Percentiles rank a stretch among this genome's conserved stretches.
Conservation (phyloP, 164 flowering plant genomes). For the Stephania yunnanensis region DNA sequence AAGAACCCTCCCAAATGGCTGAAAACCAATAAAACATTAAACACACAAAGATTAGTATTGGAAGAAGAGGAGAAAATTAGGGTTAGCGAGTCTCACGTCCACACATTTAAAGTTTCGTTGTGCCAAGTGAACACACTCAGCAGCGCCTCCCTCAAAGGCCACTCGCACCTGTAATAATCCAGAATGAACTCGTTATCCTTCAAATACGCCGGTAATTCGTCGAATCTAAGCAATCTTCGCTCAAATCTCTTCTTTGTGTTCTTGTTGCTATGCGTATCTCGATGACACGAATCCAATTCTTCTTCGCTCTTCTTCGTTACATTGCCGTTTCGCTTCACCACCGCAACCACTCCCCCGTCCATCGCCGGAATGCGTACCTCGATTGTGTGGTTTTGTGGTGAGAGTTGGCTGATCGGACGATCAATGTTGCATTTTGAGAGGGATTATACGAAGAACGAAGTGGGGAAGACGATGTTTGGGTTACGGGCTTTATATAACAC, state of each 20-base stretch:
- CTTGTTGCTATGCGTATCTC: no score
- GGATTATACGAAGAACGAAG: neutral
- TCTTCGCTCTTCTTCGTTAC: neutral
- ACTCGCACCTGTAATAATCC: slow-evolving; percentile 74
- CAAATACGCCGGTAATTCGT: slow-evolving; percentile 73
- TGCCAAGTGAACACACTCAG: slow-evolving; percentile 74
- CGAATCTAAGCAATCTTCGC: slow-evolving; percentile 55
- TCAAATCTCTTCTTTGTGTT: slow-evolving; percentile 16
- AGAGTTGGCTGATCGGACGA: no score
- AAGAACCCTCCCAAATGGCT: slow-evolving; percentile 88
- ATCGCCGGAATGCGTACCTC: neutral
- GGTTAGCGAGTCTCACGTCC: slow-evolving; percentile 57
- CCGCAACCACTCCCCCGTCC: slow-evolving; percentile 8
- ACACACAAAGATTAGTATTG: neutral
- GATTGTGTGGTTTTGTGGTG: neutral
- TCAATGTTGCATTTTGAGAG: no score
- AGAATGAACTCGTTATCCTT: slow-evolving; percentile 81
- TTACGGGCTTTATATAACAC: neutral
- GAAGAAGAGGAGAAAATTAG: neutral
- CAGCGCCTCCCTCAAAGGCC: slow-evolving; percentile 73
- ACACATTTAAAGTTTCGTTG: slow-evolving; percentile 88
- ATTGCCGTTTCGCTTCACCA: slow-evolving; percentile 1
- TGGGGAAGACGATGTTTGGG: neutral
- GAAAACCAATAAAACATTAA: slow-evolving; percentile 5
- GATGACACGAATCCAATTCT: no score